Base-by-base conservation (phyloP, 2,329 filamentous ascomycete species). In the Plectosphaerella cucumerina region DNA sequence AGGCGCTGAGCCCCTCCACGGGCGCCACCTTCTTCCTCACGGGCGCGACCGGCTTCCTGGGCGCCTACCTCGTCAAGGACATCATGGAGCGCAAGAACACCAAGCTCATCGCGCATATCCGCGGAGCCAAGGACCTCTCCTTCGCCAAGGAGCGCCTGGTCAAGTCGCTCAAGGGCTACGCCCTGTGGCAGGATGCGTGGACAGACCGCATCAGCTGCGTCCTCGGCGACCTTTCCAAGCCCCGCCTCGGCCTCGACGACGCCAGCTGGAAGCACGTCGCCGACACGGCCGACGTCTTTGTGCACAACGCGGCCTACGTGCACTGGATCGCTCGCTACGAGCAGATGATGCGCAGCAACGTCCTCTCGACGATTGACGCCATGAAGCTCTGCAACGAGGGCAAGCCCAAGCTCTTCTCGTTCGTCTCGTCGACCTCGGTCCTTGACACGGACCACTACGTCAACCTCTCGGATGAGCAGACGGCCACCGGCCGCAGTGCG, bases 21-120 rank as follows among this genome's bases (percentile, higher is more conserved):
- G 35, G 35, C 17, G 35, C 35, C 35, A 37, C 35, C 6, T 37
- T 94, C 11, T 88, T 97, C 67, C 71, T 97, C 5, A 97, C 92
- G 3, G 91, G 93, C 42, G 90, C 89, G 4, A 97, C 92, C 5
- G 92, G 92, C 3, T 97, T 97, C 74, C 70, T 97, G 18, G 92
- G 92, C 23, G 81, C 89, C 0, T 95, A 91, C 62, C 74, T 97
- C 11, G 73, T 95, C 31, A 80, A 80, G 50, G 89, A 96, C 50
- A 69, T 96, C 1, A 76, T 97, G 1, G 79, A 80, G 37, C 76
- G 86, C 21, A 17, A 37, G 35, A 68, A 71, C 17, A 72, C 82
- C 14, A 85, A 80, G 57, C 76, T 96, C 10, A 83, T 96, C 51
- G 84, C 86, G 1, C 85, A 92, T 51, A 86, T 96, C 4, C 48